Evolutionary conservation across 2,329 filamentous ascomycete genomes (phyloP).

Genomic region (Stachybotrys elegans): DNA sequence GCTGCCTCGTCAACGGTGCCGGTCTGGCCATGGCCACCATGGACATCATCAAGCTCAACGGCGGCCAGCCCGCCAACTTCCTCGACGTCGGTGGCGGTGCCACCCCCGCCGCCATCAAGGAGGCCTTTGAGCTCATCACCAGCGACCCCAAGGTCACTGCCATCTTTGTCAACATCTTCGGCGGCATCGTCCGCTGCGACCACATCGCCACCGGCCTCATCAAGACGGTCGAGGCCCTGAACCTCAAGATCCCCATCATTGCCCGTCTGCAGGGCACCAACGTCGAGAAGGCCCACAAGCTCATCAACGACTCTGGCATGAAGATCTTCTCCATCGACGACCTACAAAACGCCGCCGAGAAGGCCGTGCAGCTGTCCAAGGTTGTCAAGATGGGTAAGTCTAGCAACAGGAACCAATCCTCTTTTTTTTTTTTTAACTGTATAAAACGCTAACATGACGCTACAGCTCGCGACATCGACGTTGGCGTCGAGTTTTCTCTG

Average conservation of each 20-base stretch:
- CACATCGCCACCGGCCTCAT: slow-evolving; percentile 95
- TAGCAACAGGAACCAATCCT: background rate
- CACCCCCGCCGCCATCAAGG: slow-evolving; percentile 92
- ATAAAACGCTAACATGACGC: slow-evolving; percentile 12
- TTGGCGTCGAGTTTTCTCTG: slow-evolving; percentile 90
- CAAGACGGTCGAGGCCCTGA: slow-evolving; percentile 88
- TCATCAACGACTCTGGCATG: slow-evolving; percentile 93
- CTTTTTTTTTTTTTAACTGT: background rate
- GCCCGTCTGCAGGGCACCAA: slow-evolving; percentile 97
- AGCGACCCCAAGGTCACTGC: slow-evolving; percentile 96
- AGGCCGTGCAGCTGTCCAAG: slow-evolving; percentile 98
- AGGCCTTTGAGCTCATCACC: slow-evolving; percentile 98
- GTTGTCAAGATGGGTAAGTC: slow-evolving; percentile 93
- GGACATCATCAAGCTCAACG: slow-evolving; percentile 99
- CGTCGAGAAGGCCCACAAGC: slow-evolving; percentile 88
- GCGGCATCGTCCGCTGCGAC: slow-evolving; percentile 96
- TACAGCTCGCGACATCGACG: slow-evolving; percentile 86
- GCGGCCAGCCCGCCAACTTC: slow-evolving; percentile 95
- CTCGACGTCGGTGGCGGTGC: slow-evolving; percentile 97
- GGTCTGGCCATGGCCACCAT: slow-evolving; percentile 99
- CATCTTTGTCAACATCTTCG: slow-evolving; percentile 99
- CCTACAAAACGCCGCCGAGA: slow-evolving; percentile 94
- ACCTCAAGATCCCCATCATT: slow-evolving; percentile 94
- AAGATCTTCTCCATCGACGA: slow-evolving; percentile 99
- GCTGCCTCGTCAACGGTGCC: slow-evolving; percentile 97